Conservation (phyloP, 1,284 basidiomycete genomes). For the Cerioporus squamosus region DNA sequence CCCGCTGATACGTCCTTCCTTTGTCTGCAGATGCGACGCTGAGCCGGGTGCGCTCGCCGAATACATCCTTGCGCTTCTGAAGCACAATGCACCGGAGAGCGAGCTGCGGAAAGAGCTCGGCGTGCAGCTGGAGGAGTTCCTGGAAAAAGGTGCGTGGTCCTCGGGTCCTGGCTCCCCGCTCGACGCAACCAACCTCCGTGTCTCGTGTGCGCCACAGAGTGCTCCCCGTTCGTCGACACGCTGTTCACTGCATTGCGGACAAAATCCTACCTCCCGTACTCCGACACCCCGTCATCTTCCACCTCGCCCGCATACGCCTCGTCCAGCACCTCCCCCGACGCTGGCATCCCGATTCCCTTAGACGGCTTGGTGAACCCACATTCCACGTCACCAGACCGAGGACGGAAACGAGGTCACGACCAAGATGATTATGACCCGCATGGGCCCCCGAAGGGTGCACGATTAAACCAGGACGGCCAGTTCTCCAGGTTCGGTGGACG, state of each 20-base stretch:
- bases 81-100: conserved; percentile 84
- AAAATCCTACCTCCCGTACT: conserved; percentile 83
- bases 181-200: conserved; percentile 6
- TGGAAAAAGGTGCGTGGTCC: conserved; percentile 76
- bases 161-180: neutral
- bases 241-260: conserved; percentile 83
- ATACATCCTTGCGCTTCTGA: conserved; percentile 93
- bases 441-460: conserved; percentile 71
- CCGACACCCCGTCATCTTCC: conserved; percentile 36
- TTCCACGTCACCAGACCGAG: conserved; percentile 50
- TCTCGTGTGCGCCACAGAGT: conserved; percentile 53
- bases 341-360: conserved; percentile 78
- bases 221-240: conserved; percentile 78
- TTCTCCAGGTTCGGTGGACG: conserved; percentile 57
- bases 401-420: conserved; percentile 66
- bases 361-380: conserved; percentile 60
- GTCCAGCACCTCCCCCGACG: conserved; percentile 48
- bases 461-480: conserved; percentile 62
- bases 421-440: conserved; percentile 62
- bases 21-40: conserved; percentile 82
- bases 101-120: conserved; percentile 83
- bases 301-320: conserved; percentile 24
- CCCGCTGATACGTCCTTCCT: conserved; percentile 2
- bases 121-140: conserved; percentile 86
- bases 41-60: conserved; percentile 94